Evolutionary conservation across 352 stramenopile genomes (phyloP).

Genomic region (Halophytophthora batemanensis): DNA sequence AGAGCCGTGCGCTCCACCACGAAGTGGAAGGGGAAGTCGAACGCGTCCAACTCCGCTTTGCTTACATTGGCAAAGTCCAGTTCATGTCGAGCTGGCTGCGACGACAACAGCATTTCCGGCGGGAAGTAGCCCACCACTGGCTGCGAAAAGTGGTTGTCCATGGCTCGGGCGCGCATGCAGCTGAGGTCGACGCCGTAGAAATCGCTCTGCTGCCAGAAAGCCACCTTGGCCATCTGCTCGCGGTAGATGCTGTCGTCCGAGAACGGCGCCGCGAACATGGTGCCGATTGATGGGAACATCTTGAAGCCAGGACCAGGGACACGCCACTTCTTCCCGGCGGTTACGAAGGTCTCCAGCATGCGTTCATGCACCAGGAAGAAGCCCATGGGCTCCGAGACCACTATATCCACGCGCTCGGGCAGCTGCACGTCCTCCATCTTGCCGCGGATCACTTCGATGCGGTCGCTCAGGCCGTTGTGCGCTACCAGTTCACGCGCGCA

Average conservation of each 20-base stretch:
- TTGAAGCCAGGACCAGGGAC: slow-evolving; percentile 59
- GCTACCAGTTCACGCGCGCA: slow-evolving; percentile 93
- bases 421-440: slow-evolving; percentile 97
- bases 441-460: slow-evolving; percentile 97
- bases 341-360: slow-evolving; percentile 98
- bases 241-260: slow-evolving; percentile 92
- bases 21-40: slow-evolving; percentile 91
- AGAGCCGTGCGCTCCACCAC: slow-evolving; percentile 87
- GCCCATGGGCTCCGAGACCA: slow-evolving; percentile 99
- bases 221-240: slow-evolving; percentile 90
- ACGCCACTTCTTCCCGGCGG: slow-evolving; percentile 94
- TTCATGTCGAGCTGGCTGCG: slow-evolving; percentile 51
- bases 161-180: slow-evolving; percentile 89
- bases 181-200: slow-evolving; percentile 98
- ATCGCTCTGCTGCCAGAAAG: slow-evolving; percentile 94
- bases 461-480: slow-evolving; percentile 93
- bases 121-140: slow-evolving; percentile 94
- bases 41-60: slow-evolving; percentile 78
- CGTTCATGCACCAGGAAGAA: slow-evolving; percentile 99
- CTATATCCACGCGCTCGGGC: slow-evolving; percentile 96
- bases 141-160: slow-evolving; percentile 97
- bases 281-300: slow-evolving; percentile 98
- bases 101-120: slow-evolving; percentile 67
- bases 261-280: slow-evolving; percentile 97
- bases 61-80: slow-evolving; percentile 86